Base-by-base conservation (phyloP, 1,284 basidiomycete genomes). In the Apiotrichum sp. region DNA sequence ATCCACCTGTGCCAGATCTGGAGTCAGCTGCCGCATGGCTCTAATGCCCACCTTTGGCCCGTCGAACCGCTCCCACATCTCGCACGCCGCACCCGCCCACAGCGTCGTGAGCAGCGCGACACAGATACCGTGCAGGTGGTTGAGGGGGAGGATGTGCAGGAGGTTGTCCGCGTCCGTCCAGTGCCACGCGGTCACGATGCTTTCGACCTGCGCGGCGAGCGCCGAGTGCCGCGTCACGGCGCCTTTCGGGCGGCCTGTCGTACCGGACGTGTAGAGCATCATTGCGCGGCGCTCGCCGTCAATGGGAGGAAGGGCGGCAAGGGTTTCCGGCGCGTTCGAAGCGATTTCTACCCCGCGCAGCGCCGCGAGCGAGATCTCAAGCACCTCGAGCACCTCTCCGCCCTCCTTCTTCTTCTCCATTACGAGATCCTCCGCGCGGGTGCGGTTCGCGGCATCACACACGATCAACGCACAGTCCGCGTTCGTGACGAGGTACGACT, bases 241-340 rank as follows among this genome's bases (percentile, higher is more conserved):
- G 16, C 73, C 73, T 56, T 73, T 73, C 1, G 73, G 71, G 22
- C 64, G 50, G 3, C 73, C 73, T 9, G 70, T 74, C 35, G 69
- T 70, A 3, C 73, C 73, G 38, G 62, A 66, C 1, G 73, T 75
- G 57, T 70, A 75, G 11, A 75, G 63, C 69, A 75, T 73, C 65
- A 75, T 70, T 13, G 68, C 67, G 22, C 64, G 61, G 10, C 65
- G 53, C 9, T 66, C 59, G 29, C 59, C 59, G 29, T 65, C 62
- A 38, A 72, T 55, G 40, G 36, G 53, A 29, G 52, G 14, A 13
- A 61, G 46, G 4, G 44, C 43, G 3, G 46, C 31, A 4, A 59
- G 49, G 9, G 36, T 44, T 7, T 35, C 39, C 3, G 50, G 31
- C 14, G 53, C 47, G 41, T 44, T 32, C 14, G 34, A 29, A 34